A percentile compares a stretch with the other conserved stretches of the same genome.
These are phyloP conservation scores for Suillus clintonianus DNA, from an alignment of 768 basidiomycete species.

Conservation along the genomic window DNA sequence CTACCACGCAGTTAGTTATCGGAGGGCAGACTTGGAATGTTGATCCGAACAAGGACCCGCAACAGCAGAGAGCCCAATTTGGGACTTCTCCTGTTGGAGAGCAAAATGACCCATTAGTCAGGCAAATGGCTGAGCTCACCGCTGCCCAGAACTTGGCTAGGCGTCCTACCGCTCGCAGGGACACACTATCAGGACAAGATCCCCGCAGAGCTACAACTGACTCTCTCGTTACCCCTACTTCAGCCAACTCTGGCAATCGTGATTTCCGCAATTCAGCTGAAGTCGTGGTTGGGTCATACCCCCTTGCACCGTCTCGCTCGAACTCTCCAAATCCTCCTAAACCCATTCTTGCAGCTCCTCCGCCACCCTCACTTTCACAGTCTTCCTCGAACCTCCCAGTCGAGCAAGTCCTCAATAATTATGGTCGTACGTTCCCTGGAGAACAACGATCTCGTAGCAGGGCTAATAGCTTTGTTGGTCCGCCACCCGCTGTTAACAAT, in stretches of 20 bases:
- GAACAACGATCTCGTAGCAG: slow-evolving; percentile 67
- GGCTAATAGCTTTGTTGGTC: slow-evolving; percentile 47
- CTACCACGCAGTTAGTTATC: slow-evolving; percentile 62
- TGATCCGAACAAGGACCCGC: slow-evolving; percentile 67
- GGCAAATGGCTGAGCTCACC: slow-evolving; percentile 60
- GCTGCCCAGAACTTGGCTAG: slow-evolving; percentile 19
- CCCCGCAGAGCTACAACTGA: slow-evolving; percentile 26
- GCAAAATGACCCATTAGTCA: slow-evolving; percentile 62
- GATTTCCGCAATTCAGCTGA: slow-evolving; percentile 81
- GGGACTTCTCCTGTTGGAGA: slow-evolving; percentile 38
- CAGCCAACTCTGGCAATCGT: slow-evolving; percentile 24
- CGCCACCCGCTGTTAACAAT: slow-evolving; percentile 31
- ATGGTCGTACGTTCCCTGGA: slow-evolving; percentile 86
- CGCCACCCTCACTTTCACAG: slow-evolving; percentile 33
- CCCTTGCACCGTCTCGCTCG: slow-evolving; percentile 65
- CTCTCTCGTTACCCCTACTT: slow-evolving; percentile 26
- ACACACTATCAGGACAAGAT: slow-evolving; percentile 21
- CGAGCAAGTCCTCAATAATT: slow-evolving; percentile 72
- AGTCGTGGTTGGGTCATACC: slow-evolving; percentile 76
- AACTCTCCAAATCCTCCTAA: slow-evolving; percentile 72
- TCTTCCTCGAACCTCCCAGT: slow-evolving; percentile 56
- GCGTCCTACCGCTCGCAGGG: slow-evolving; percentile 26
- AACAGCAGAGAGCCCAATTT: slow-evolving; percentile 33
- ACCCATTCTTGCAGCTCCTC: slow-evolving; percentile 78
- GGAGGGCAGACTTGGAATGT: slow-evolving; percentile 69